These are phyloP conservation scores for Colletotrichum neosansevieriae DNA, from an alignment of 2,329 filamentous ascomycete species.

Conservation along the genomic window DNA sequence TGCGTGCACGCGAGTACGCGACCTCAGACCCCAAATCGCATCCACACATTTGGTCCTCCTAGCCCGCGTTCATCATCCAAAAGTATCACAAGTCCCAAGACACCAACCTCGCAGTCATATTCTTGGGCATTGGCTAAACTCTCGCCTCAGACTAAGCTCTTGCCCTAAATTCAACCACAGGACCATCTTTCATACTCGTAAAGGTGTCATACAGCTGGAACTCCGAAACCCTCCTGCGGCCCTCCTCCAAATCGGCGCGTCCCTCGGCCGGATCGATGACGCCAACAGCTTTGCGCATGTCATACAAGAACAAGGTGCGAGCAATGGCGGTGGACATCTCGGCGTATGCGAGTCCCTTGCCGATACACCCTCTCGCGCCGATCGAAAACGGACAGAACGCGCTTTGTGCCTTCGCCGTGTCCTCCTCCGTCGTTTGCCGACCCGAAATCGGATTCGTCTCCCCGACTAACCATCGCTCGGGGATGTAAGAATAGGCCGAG, in stretches of 20 bases:
- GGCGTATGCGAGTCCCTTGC: conserved; percentile 75
- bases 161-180: conserved; percentile 72
- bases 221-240: conserved; percentile 68
- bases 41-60: background rate
- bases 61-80: background rate
- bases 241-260: conserved; percentile 60
- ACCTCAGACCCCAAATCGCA: too few relatives aligned
- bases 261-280: conserved; percentile 67
- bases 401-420: conserved; percentile 67
- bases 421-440: conserved; percentile 59
- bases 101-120: background rate
- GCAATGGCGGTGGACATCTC: conserved; percentile 75
- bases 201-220: conserved; percentile 80
- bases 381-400: conserved; percentile 83
- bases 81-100: background rate
- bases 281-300: conserved; percentile 64
- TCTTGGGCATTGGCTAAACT: conserved; percentile 26
- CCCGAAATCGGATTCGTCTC: conserved; percentile 53
- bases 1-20: background rate
- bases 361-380: conserved; percentile 78
- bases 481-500: conserved; percentile 67
- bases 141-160: conserved; percentile 43
- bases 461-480: conserved; percentile 74
- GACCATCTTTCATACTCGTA: conserved; percentile 79
- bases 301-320: conserved; percentile 70